Evolutionary conservation across 1,139 yeast species (phyloP), one percentile per base, ranked within the genome.

Genomic region (Taiozyma sp.): DNA sequence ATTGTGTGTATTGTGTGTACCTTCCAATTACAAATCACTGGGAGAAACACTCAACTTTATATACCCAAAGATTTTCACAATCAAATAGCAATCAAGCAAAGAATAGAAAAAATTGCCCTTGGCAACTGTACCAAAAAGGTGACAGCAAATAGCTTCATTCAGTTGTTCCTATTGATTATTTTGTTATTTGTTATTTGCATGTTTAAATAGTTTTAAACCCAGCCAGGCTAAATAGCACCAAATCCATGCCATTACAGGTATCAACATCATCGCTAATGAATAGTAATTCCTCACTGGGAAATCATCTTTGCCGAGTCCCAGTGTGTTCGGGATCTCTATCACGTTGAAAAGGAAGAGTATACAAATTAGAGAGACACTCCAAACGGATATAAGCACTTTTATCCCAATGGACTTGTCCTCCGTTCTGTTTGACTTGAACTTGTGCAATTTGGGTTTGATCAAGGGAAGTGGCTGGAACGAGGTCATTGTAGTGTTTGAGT

Each of bases 161-260:
- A 19, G 3, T 19, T 19, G 19, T 19, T 19, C 19, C 2, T 19
- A 19, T 19, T 19, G 19, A 19, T 19, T 19, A 19, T 19, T 19
- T 19, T 2, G 19, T 32, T 21, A 26, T 14, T 14, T 30, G 28
- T 47, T 46, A 13, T 55, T 59, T 2, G 65, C 59, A 45, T 62
- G 65, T 43, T 58, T 61, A 45, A 62, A 62, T 46, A 62, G 40
- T 47, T 61, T 62, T 45, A 61, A 24, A 9, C 62, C 63, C 2
- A 59, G 53, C 63, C 64, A 62, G 24, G 62, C 53, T 28, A 55
- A 49, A 24, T 50, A 49, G 21, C 59, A 56, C 65, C 65, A 62
- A 19, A 62, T 37, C 65, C 65, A 62, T 8, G 51, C 53, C 41
- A 50, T 50, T 10, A 56, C 60, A 5, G 65, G 65, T 9, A 56